Conservation (phyloP, 371 early-diverging fungal species). For the Mucor circinelloides region DNA sequence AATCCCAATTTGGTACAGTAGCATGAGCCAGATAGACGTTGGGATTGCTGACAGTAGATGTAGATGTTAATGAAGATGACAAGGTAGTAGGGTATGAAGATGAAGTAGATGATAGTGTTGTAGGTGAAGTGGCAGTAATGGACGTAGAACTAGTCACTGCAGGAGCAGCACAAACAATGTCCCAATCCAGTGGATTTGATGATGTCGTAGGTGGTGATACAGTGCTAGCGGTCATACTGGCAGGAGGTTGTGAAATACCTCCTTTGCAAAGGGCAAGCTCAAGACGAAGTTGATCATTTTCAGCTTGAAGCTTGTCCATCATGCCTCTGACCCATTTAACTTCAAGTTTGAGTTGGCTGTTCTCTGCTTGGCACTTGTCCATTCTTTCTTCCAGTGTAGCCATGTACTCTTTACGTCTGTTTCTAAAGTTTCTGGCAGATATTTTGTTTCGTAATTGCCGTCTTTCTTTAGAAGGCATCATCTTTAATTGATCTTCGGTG, state of each 20-base stretch:
- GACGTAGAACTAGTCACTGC: too few species aligned
- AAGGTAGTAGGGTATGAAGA: neutral
- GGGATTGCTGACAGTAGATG: neutral
- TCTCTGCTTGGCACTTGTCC: constrained; percentile 21
- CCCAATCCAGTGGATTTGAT: neutral
- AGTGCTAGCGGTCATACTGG: neutral
- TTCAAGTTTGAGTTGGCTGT: constrained; percentile 22
- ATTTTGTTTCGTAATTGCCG: constrained; percentile 31
- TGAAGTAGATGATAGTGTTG: neutral
- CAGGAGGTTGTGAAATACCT: constrained; percentile 18
- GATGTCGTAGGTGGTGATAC: neutral
- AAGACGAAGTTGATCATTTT: constrained; percentile 27
- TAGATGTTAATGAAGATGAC: neutral
- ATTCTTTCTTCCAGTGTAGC: constrained; percentile 17
- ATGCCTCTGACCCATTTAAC: constrained; percentile 27
- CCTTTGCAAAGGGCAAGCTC: constrained; percentile 22
- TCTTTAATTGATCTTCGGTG: constrained; percentile 19
- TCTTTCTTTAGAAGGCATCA: constrained; percentile 28
- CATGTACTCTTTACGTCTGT: constrained; percentile 31
- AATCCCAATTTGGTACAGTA: constrained; percentile 20
- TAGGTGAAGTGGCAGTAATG: neutral
- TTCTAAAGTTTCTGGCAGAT: constrained; percentile 32
- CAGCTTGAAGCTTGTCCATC: constrained; percentile 29
- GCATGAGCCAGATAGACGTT: constrained; percentile 23
- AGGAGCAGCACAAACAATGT: neutral